Base-by-base conservation (phyloP, 2,329 filamentous ascomycete genomes). In the Teratosphaeria gauchensis region DNA sequence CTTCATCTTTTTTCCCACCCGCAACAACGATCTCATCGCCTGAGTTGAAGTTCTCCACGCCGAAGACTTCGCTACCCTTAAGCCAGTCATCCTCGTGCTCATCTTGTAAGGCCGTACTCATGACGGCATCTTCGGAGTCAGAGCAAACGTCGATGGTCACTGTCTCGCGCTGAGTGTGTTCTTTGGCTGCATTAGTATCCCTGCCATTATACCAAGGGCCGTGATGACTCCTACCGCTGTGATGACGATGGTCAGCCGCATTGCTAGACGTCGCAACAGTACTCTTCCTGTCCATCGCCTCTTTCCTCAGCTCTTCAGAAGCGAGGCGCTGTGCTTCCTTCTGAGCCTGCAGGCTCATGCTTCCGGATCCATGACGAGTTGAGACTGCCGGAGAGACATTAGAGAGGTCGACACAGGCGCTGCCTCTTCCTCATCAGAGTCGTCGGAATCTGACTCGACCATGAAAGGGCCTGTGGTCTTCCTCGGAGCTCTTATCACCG, bases 221-320 rank as follows among this genome's bases (percentile, higher is more conserved):
- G 51, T 31, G 31, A 21, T 11, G 9, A 30, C 31, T 53, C 8
- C 4, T n/a, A 21, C 42, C 16, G 16, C 42, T 48, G 16, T 24
- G 42, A 48, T 19, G 16, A 8, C 42, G 42, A n/a, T 19, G 9
- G 42, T 3, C 16, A 48, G n/a, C 42, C 1, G n/a, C n/a, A 19
- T 16, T 7, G n/a, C 42, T 19, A n/a, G 7, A 21, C 6, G 42
- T 21, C 3, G n/a, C 3, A 19, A 8, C 31, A 11, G 31, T 19
- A 31, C 16, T 21, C 46, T 54, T 55, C 53, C 28, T 55, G 31
- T 54, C 30, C 57, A 33, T 12, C 14, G 42, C 57, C 42, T 58
- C 57, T 31, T 42, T 16, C 16, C 57, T 42, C 53, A 58, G 8
- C 9, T 30, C 8, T 12, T 55, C 28, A 28, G 57, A 58, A 30